phyloP scores from a whole-genome alignment of 345 rosid species.

The Trapa bicornis region DNA sequence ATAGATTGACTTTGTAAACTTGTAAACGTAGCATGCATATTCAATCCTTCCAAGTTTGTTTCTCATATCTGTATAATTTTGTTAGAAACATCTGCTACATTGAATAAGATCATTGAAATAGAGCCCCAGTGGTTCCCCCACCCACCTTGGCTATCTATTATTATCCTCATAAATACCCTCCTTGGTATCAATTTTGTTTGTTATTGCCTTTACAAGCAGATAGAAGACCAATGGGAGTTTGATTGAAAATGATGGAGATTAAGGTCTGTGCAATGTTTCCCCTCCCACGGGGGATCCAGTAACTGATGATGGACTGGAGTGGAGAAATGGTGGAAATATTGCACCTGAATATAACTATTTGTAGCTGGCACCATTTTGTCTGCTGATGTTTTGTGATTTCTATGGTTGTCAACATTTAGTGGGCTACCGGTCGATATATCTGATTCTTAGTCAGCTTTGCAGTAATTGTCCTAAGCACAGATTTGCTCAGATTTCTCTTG shows the following conservation, averaged over 20 bases:
- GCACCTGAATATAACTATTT: constrained; percentile 1
- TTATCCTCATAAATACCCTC: not conserved
- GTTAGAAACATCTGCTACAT: not conserved
- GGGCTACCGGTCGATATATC: not conserved
- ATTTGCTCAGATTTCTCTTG: not conserved
- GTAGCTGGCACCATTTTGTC: not conserved
- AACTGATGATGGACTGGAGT: not conserved
- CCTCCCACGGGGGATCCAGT: not conserved
- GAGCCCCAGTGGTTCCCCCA: not conserved
- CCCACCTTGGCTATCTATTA: not conserved
- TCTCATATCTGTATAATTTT: not conserved
- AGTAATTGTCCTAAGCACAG: not conserved
- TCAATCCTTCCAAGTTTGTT: not conserved
- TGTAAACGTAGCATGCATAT: not conserved
- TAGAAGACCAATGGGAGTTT: constrained; percentile 1
- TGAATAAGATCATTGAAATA: not conserved
- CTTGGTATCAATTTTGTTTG: not conserved
- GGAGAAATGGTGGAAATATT: not conserved
- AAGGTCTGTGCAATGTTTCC: not conserved
- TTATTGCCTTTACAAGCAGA: constrained; percentile 5
- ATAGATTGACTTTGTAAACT: not conserved
- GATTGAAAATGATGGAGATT: constrained; percentile 2
- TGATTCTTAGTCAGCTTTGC: constrained; percentile 2
- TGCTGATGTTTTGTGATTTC: not conserved
- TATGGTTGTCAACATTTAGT: not conserved